Evolutionary conservation across 2,329 filamentous ascomycete genomes (phyloP).

Genomic region (Dactylellina cionopaga): DNA sequence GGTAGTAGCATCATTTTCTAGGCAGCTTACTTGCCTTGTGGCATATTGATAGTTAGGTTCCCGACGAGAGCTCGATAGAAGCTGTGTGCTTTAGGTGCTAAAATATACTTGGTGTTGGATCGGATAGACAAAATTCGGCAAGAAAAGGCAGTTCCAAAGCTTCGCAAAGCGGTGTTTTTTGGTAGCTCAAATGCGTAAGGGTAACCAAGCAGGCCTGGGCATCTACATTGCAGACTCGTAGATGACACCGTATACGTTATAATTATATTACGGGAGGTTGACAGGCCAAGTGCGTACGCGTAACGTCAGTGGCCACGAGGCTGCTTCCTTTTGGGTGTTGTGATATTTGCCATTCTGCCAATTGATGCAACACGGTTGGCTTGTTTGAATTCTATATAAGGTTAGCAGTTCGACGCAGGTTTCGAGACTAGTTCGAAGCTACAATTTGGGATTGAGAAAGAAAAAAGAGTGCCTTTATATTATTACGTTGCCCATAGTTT

Average conservation of each 20-base stretch:
- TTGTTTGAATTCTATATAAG: too few relatives aligned
- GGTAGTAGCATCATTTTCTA: background rate
- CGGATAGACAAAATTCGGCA: background rate
- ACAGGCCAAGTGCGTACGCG: background rate
- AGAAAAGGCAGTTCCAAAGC: slow-evolving; percentile 7
- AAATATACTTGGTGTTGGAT: background rate
- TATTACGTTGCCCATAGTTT: too few relatives aligned
- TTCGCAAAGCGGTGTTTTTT: too few relatives aligned
- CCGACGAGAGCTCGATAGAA: background rate
- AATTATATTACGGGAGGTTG: background rate
- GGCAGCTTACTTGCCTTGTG: slow-evolving; percentile 26
- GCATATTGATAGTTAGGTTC: slow-evolving; percentile 18
- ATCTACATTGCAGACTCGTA: slow-evolving; percentile 5
- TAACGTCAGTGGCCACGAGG: slow-evolving; percentile 4
- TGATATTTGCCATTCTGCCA: too few relatives aligned
- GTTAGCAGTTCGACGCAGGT: too few relatives aligned
- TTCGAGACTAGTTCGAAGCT: too few relatives aligned
- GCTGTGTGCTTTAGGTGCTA: too few relatives aligned
- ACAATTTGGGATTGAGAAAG: too few relatives aligned
- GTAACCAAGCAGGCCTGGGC: background rate
- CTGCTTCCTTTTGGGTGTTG: too few relatives aligned
- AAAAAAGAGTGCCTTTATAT: too few relatives aligned
- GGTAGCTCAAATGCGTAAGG: too few relatives aligned
- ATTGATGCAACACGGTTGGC: too few relatives aligned
- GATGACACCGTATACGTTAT: slow-evolving; percentile 34